These are phyloP conservation scores for Caryocar brasiliense DNA, from an alignment of 441 rosid species.

Conservation along the genomic window DNA sequence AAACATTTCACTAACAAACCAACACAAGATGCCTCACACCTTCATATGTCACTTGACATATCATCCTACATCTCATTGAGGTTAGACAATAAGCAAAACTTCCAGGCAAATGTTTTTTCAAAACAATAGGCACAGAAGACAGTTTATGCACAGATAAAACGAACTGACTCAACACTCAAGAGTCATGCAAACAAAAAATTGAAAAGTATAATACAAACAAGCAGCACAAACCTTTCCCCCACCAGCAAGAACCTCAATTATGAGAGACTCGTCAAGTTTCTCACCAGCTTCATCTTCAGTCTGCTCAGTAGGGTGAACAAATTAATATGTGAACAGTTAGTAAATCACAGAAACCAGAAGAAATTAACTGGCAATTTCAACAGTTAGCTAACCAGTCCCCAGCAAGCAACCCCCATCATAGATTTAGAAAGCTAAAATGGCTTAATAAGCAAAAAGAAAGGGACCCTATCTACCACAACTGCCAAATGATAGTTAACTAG, in stretches of 20 bases:
- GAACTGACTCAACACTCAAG: too few relatives aligned
- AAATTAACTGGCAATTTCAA: neutral
- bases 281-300: constrained; percentile 38
- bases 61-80: too few relatives aligned
- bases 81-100: too few relatives aligned
- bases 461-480: neutral
- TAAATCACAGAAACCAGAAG: neutral
- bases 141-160: too few relatives aligned
- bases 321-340: constrained; percentile 8
- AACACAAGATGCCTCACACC: too few relatives aligned
- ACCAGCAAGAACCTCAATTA: constrained; percentile 78
- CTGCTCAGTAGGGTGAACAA: constrained; percentile 31
- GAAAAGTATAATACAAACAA: constrained; percentile 8
- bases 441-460: constrained; percentile 1
- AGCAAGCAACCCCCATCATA: neutral
- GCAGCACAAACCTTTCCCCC: constrained; percentile 86
- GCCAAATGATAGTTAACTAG: neutral
- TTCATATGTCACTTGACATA: too few relatives aligned
- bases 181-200: neutral
- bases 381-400: neutral
- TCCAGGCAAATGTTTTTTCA: too few relatives aligned
- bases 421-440: neutral
- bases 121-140: too few relatives aligned
- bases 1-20: too few relatives aligned
- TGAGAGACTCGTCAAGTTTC: constrained; percentile 55